Conservation (phyloP, 2,329 filamentous ascomycete species). For the Cladosporium sp. region DNA sequence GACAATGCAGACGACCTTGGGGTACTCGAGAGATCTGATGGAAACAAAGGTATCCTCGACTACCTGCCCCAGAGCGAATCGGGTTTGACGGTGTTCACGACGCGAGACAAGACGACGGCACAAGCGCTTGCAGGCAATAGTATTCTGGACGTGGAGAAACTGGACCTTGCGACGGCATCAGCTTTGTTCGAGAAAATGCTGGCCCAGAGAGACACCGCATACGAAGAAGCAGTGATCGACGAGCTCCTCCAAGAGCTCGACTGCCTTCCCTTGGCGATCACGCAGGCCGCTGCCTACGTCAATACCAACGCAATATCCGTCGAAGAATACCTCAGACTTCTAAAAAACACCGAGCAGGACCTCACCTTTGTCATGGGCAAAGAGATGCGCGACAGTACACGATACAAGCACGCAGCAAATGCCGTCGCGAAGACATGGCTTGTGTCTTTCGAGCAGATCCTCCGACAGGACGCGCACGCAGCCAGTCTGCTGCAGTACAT, state of each 20-base stretch:
- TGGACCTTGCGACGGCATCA: background rate
- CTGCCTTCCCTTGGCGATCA: background rate
- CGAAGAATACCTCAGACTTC: background rate
- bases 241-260: background rate
- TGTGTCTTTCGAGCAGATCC: background rate
- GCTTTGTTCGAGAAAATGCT: background rate
- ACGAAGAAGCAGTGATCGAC: background rate
- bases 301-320: background rate
- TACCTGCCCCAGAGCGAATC: background rate
- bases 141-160: background rate
- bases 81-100: background rate
- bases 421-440: background rate
- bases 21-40: too few relatives aligned
- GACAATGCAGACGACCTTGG: conserved; percentile 34
- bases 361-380: background rate
- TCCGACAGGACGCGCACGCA: background rate
- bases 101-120: background rate
- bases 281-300: background rate
- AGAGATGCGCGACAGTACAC: background rate
- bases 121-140: background rate
- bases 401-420: background rate
- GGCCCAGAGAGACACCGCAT: background rate
- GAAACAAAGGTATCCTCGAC: background rate
- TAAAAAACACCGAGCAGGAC: background rate
- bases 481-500: conserved; percentile 24